Evolutionary conservation across 345 rosid genomes (phyloP).

Genomic region (Nephelium lappaceum): DNA sequence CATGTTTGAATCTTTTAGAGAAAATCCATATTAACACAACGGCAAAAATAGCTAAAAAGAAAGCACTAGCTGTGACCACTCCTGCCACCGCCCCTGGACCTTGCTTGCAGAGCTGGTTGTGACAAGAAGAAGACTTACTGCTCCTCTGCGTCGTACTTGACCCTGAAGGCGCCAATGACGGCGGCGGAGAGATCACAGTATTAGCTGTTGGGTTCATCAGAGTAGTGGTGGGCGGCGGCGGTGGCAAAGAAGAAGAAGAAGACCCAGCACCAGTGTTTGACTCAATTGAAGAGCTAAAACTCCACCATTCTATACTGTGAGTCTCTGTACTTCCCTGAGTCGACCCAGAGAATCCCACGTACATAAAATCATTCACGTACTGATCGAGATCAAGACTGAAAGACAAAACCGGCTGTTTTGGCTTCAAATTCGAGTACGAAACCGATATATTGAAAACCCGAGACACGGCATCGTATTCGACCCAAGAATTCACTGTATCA

Average conservation of each 20-base stretch:
- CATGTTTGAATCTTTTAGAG: slow-evolving; percentile 59
- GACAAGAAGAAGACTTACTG: slow-evolving; percentile 60
- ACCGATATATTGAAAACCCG: slow-evolving; percentile 53
- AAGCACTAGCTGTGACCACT: slow-evolving; percentile 90
- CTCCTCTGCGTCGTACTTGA: slow-evolving; percentile 39
- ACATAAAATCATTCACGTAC: slow-evolving; percentile 86
- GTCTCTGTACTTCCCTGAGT: slow-evolving; percentile 98
- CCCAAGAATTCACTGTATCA: slow-evolving; percentile 82
- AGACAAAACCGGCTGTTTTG: slow-evolving; percentile 64
- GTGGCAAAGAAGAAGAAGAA: slow-evolving; percentile 27
- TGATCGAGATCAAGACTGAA: slow-evolving; percentile 67
- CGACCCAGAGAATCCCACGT: slow-evolving; percentile 96
- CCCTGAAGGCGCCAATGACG: slow-evolving; percentile 56
- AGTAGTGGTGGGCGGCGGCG: slow-evolving; percentile 70
- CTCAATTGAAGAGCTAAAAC: slow-evolving; percentile 73
- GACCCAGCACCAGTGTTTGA: slow-evolving; percentile 40
- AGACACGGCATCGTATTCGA: slow-evolving; percentile 64
- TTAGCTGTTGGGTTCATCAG: slow-evolving; percentile 74
- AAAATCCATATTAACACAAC: slow-evolving; percentile 74
- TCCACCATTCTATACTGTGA: slow-evolving; percentile 97
- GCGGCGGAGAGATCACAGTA: slow-evolving; percentile 61
- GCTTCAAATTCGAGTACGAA: slow-evolving; percentile 89
- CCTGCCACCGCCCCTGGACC: slow-evolving; percentile 97
- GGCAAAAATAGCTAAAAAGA: slow-evolving; percentile 75
- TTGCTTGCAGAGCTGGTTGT: slow-evolving; percentile 78